Evolutionary conservation across 768 basidiomycete species (phyloP), one percentile per base, ranked within the genome.

Genomic region (Filobasidium wieringae): DNA sequence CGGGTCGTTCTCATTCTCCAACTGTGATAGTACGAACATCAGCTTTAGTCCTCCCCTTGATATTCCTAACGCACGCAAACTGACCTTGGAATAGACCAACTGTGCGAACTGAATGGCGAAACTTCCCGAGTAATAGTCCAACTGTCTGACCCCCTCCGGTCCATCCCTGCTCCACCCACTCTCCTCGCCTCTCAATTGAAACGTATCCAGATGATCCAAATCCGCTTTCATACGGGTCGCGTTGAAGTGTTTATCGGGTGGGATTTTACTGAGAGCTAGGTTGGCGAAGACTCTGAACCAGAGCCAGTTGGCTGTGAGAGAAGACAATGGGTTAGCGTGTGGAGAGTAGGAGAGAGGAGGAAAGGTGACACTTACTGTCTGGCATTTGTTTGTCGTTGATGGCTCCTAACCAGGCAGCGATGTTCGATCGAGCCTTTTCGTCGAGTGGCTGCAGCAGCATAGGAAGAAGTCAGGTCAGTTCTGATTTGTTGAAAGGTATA

Each of bases 361-460:
- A 29, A 26, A 12, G 19, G 30, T 45, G 33, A 27, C 1, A 62
- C 68, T 58, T 60, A 70, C 68, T 86, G 67, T 86, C 84, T 26
- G 85, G 84, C 84, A 87, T 86, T 61, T 83, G 80, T 76, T 86
- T 86, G 71, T 84, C 82, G 66, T 86, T 87, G 79, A 87, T 86
- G 0, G 82, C 80, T 7, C 82, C 80, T 2, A 87, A 76, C 83
- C 85, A 87, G 11, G 74, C 74, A 62, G 81, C 84, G 36, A 86
- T 77, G 59, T 81, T 78, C 58, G 70, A 71, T 72, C 83, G 82
- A 11, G 78, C 80, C 58, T 78, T 73, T 2, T 77, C 74, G 51
- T 74, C 76, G n/a, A 85, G 69, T 15, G 79, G 78, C 66, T 83
- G 22, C 3, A 7, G 17, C 6, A 15, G 24, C 11, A 32, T n/a